A percentile compares a stretch with the other conserved stretches of the same genome.
These are phyloP conservation scores for Boletus nobilissimus DNA, from an alignment of 1,284 basidiomycete genomes.

Conservation along the genomic window DNA sequence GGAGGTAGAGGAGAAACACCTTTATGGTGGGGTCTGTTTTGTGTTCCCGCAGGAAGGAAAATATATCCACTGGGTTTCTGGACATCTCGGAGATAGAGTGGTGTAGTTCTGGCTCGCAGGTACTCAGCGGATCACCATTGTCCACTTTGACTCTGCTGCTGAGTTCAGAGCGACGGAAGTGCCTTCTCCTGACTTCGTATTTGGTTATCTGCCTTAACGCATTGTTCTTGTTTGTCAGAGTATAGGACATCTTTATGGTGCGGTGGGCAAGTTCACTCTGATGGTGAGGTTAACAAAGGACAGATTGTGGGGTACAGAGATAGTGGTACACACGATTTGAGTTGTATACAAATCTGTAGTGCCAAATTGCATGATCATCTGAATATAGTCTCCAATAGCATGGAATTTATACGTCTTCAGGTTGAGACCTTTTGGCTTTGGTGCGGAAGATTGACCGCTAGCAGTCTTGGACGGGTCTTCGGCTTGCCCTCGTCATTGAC, in stretches of 20 bases:
- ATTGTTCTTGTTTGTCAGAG: constrained; percentile 43
- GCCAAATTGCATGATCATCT: constrained; percentile 40
- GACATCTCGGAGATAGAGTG: constrained; percentile 9
- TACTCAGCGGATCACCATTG: not conserved
- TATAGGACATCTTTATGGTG: constrained; percentile 44
- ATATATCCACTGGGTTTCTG: constrained; percentile 8
- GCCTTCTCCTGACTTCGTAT: constrained; percentile 16
- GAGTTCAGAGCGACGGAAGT: not conserved
- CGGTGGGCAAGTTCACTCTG: constrained; percentile 50
- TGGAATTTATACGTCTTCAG: constrained; percentile 46
- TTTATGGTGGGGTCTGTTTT: constrained; percentile 10
- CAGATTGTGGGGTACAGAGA: not conserved
- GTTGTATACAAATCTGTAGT: constrained; percentile 5
- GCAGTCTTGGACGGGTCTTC: not conserved
- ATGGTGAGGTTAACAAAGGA: too few relatives aligned
- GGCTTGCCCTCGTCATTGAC: not conserved
- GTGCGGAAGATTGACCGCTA: not conserved
- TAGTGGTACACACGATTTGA: constrained; percentile 21
- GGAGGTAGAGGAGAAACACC: constrained; percentile 2
- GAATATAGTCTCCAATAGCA: constrained; percentile 48
- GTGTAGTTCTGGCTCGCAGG: constrained; percentile 15
- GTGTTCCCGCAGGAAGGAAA: constrained; percentile 11
- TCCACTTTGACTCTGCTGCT: not conserved
- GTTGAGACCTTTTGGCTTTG: constrained; percentile 18
- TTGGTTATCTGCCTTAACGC: constrained; percentile 39